phyloP scores from a whole-genome alignment of 2,329 filamentous ascomycete genomes.

The Scedosporium apiospermum region DNA sequence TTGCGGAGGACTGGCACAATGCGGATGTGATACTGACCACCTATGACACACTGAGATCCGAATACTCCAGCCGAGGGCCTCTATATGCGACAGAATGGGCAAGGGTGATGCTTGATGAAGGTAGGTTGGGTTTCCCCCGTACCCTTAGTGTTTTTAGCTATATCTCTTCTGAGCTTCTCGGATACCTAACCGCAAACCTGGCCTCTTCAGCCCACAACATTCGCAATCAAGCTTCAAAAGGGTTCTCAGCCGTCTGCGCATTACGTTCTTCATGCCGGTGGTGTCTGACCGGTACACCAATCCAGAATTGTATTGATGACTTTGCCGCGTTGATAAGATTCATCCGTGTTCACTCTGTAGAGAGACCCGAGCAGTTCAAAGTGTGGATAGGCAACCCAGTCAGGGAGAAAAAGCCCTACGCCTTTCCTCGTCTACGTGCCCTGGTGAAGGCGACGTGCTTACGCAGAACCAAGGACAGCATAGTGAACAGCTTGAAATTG shows the following conservation, averaged over 20 bases:
- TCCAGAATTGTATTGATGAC: slow-evolving; percentile 44
- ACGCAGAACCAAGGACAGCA: not conserved
- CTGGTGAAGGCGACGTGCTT: not conserved
- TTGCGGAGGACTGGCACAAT: not conserved
- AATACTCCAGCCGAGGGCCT: not conserved
- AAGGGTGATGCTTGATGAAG: slow-evolving; percentile 34
- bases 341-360: slow-evolving; percentile 30
- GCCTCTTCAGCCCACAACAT: slow-evolving; percentile 36
- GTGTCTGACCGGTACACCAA: slow-evolving; percentile 44
- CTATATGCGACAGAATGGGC: slow-evolving; percentile 30
- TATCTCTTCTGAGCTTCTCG: not conserved
- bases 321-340: slow-evolving; percentile 41
- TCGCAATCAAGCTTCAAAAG: slow-evolving; percentile 33
- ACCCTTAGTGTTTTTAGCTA: too few relatives aligned
- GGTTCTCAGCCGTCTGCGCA: slow-evolving; percentile 30
- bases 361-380: slow-evolving; percentile 29
- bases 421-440: not conserved
- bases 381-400: slow-evolving; percentile 33
- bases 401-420: slow-evolving; percentile 12
- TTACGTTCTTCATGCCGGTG: slow-evolving; percentile 36
- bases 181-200: too few relatives aligned
- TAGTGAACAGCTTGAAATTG: not conserved
- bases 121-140: slow-evolving; percentile 15
- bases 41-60: not conserved
- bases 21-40: not conserved